Conservation (phyloP, 73 alveolate genomes). For the Paramecium primaurelia region DNA sequence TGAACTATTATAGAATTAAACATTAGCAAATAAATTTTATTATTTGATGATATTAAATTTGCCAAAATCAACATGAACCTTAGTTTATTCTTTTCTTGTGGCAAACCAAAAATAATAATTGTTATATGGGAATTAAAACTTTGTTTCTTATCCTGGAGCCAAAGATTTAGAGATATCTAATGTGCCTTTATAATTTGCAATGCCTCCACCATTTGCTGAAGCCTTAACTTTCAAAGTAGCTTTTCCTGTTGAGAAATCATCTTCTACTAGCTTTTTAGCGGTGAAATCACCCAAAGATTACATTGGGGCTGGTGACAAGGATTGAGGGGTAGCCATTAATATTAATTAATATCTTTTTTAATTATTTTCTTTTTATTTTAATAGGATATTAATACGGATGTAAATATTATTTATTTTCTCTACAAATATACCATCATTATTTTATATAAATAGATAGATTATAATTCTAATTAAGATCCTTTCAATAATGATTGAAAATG, state of each 20-base stretch:
- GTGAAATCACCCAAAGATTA: background rate
- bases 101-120: slow-evolving; percentile 40
- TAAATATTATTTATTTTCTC: background rate
- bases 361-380: background rate
- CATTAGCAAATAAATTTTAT: slow-evolving; percentile 39
- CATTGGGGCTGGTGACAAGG: slow-evolving; percentile 29
- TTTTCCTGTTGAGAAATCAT: slow-evolving; percentile 47
- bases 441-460: background rate
- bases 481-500: background rate
- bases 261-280: background rate
- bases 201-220: background rate
- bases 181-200: background rate
- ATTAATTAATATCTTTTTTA: background rate
- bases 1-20: background rate
- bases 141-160: slow-evolving; percentile 21
- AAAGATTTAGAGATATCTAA: background rate
- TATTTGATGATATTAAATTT: background rate
- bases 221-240: slow-evolving; percentile 24
- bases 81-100: slow-evolving; percentile 31
- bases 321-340: slow-evolving; percentile 6
- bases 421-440: background rate
- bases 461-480: background rate
- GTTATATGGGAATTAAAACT: slow-evolving; percentile 41
- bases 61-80: slow-evolving; percentile 39
- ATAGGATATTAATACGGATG: background rate